A percentile compares a stretch with the other conserved stretches of the same genome.
Conservation (phyloP, 2,329 filamentous ascomycete genomes). For the Ramichloridium luteum region DNA sequence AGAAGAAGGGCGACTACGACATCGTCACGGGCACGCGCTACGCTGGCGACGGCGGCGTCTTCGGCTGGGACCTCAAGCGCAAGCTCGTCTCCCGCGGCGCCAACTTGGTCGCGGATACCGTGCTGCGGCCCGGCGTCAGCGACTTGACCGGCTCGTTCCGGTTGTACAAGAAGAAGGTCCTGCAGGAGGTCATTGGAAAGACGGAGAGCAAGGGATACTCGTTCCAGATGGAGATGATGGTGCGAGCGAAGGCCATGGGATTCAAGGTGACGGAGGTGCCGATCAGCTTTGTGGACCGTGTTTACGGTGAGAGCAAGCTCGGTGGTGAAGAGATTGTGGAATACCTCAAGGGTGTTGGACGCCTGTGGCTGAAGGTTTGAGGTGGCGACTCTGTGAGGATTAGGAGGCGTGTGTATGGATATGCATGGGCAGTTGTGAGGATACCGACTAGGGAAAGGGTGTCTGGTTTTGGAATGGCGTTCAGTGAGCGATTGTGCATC, state of each 20-base stretch:
- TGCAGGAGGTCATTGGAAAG: conserved; percentile 79
- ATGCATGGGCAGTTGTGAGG: no score
- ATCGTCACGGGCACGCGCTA: conserved; percentile 96
- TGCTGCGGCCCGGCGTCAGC: conserved; percentile 84
- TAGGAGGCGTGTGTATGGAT: no score
- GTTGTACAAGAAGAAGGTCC: conserved; percentile 79
- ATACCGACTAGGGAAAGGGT: no score
- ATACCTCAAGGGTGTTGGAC: conserved; percentile 60
- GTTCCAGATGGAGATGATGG: conserved; percentile 99
- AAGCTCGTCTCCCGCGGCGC: conserved; percentile 70
- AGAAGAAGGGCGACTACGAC: conserved; percentile 70
- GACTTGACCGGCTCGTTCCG: conserved; percentile 92
- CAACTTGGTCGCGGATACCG: conserved; percentile 90
- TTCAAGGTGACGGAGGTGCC: conserved; percentile 90
- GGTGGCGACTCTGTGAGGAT: no score
- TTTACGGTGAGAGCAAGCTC: conserved; percentile 93
- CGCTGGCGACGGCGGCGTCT: conserved; percentile 73
- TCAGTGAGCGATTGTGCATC: no score
- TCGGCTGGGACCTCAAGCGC: conserved; percentile 84
- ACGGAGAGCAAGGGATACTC: conserved; percentile 96
- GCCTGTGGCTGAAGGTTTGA: conserved; percentile 39
- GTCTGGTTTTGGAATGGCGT: no score
- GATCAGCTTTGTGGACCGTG: conserved; percentile 86
- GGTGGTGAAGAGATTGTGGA: conserved; percentile 92
- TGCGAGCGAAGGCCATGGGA: conserved; percentile 90